Conservation (phyloP, 2,329 filamentous ascomycete species). For the Paecilomyces formosus region DNA sequence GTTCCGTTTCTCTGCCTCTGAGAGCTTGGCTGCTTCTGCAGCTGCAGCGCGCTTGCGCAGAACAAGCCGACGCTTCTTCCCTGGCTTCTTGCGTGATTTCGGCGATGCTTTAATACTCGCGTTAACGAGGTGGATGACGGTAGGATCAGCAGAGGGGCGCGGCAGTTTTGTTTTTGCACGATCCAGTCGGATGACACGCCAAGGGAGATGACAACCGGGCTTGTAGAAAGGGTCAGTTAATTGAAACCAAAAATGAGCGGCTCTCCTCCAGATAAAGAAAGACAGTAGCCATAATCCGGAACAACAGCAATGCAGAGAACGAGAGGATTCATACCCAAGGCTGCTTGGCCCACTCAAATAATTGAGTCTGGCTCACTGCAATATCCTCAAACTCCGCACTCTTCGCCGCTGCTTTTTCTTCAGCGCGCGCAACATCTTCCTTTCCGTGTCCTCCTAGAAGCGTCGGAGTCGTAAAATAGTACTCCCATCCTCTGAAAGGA, state of each 20-base stretch:
- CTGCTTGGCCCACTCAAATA: slow-evolving; percentile 21
- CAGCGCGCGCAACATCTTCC: slow-evolving; percentile 4
- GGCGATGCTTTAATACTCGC: slow-evolving; percentile 14
- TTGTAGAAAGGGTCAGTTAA: slow-evolving; percentile 7
- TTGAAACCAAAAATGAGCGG: neutral
- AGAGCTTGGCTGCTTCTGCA: slow-evolving; percentile 23
- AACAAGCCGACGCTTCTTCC: slow-evolving; percentile 35
- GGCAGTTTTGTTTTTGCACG: slow-evolving; percentile 23
- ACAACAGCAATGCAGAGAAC: slow-evolving; percentile 1
- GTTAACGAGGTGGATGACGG: slow-evolving; percentile 13
- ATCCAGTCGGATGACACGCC: slow-evolving; percentile 32
- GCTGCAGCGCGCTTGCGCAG: slow-evolving; percentile 26
- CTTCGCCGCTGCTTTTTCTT: slow-evolving; percentile 10
- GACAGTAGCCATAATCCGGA: neutral
- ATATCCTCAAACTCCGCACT: slow-evolving; percentile 27
- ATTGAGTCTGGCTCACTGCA: slow-evolving; percentile 26
- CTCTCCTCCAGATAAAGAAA: neutral
- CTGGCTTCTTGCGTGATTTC: slow-evolving; percentile 31
- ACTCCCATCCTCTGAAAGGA: slow-evolving; percentile 34
- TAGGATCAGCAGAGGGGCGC: slow-evolving; percentile 12
- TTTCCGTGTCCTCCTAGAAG: slow-evolving; percentile 13
- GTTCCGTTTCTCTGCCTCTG: slow-evolving; percentile 31
- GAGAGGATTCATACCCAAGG: slow-evolving; percentile 25
- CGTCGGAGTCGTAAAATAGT: slow-evolving; percentile 32
- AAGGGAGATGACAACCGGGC: slow-evolving; percentile 35